Conservation (phyloP, 805 yeast genomes). For the Hanseniaspora taiwanica region DNA sequence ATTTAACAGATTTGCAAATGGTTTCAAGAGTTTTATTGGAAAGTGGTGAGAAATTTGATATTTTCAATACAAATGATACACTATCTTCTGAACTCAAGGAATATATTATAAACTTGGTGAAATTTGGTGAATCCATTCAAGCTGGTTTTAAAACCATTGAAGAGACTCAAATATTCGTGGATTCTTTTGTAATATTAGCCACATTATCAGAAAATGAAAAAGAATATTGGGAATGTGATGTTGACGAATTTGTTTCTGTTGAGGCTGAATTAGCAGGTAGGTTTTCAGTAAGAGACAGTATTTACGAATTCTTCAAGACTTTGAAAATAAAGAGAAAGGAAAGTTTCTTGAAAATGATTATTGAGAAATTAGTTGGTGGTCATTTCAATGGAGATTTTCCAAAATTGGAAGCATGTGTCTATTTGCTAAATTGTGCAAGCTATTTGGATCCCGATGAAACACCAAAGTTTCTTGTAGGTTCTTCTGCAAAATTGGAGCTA, state of each 20-base stretch:
- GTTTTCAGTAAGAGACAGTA: conserved; percentile 44
- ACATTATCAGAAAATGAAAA: conserved; percentile 31
- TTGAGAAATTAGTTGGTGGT: conserved; percentile 3
- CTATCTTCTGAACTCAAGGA: no score
- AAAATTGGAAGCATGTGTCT: conserved; percentile 14
- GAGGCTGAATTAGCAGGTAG: conserved; percentile 57
- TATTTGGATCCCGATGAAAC: conserved; percentile 12
- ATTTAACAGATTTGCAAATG: background rate
- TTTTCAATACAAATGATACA: no score
- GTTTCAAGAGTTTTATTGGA: background rate
- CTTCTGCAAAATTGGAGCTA: conserved; percentile 8
- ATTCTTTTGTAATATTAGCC: conserved; percentile 27
- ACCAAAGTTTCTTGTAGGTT: conserved; percentile 2
- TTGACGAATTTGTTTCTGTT: conserved; percentile 57
- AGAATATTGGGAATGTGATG: conserved; percentile 42
- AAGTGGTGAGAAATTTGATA: no score
- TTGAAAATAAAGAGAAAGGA: conserved; percentile 21
- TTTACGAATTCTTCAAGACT: conserved; percentile 42
- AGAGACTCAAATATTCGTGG: conserved; percentile 8
- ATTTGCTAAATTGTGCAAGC: conserved; percentile 11
- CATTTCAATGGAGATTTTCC: background rate
- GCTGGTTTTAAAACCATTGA: conserved; percentile 7
- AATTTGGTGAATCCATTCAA: conserved; percentile 11
- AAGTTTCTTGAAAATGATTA: conserved; percentile 1
- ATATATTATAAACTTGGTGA: conserved; percentile 13